Evolutionary conservation across 495 filamentous ascomycete species (phyloP).

Genomic region (Aspergillus cristatus): DNA sequence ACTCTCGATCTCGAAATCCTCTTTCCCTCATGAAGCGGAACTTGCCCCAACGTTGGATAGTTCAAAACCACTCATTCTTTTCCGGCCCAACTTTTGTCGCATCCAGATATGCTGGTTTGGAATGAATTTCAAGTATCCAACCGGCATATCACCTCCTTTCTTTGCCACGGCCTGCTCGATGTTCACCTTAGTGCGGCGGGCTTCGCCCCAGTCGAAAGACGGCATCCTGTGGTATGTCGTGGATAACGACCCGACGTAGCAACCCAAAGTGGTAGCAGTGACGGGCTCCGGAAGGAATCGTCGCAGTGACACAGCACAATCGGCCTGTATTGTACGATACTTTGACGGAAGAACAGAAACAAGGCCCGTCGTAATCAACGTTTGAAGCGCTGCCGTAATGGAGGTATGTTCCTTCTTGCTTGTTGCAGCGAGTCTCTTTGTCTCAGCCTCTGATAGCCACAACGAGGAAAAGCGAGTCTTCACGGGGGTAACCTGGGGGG

Average conservation of each 20-base stretch:
- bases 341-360: slow-evolving; percentile 1
- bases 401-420: too few species aligned
- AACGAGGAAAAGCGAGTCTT: too few species aligned
- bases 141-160: slow-evolving; percentile 5
- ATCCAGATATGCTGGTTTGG: slow-evolving; percentile 7
- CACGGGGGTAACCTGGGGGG: too few species aligned
- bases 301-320: slow-evolving; percentile 4
- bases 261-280: slow-evolving; percentile 3
- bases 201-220: slow-evolving; percentile 3
- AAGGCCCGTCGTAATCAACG: too few species aligned
- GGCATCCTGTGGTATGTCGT: neutral
- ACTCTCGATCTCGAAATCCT: too few species aligned
- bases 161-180: slow-evolving; percentile 1
- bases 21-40: too few species aligned
- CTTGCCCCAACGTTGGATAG: too few species aligned
- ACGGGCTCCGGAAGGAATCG: slow-evolving; percentile 1
- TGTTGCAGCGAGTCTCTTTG: too few species aligned
- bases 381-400: too few species aligned
- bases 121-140: slow-evolving; percentile 6
- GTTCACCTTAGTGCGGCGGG: slow-evolving; percentile 2
- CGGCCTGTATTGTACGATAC: slow-evolving; percentile 1
- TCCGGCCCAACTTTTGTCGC: too few species aligned
- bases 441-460: too few species aligned
- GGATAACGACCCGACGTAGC: slow-evolving; percentile 3
- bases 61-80: too few species aligned